Evolutionary conservation across 495 filamentous ascomycete genomes (phyloP), one percentile per base, ranked within the genome.

Genomic region (Aspergillus coremiiformis): DNA sequence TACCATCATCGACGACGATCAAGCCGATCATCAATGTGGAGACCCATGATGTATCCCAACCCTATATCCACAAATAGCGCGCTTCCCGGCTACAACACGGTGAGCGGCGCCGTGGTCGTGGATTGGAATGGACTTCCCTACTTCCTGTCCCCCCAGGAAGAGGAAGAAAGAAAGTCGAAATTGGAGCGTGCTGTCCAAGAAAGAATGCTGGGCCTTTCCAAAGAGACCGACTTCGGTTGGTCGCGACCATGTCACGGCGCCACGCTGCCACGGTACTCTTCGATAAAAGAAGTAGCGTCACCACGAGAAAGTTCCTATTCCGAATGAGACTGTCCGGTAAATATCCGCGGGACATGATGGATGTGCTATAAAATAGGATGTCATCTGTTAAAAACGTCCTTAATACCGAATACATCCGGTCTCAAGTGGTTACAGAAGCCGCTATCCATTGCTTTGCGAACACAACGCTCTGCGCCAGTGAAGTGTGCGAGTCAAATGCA

Each of bases 31-130:
- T 20, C 44, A 26, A 27, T 15, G 32, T 43, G 22, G n/a, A 14
- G 5, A 27, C 26, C 29, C 29, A 52, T 52, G 49, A 47, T 54
- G 15, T 21, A 49, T 39, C 11, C 15, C 12, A 37, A 11, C 45
- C 14, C 21, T 44, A 7, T 29, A 29, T 5, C 19, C 49, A 44
- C n/a, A 20, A 24, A 35, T 49, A 47, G n/a, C 27, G 24, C 47
- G 3, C 54, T 63, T 4, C 65, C 65, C 1, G 46, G 43, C 9
- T 67, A 67, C 45, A 66, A 64, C 55, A 60, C 65, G 27, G 59
- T 67, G 15, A 66, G 60, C 55, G 65, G 62, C 21, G 55, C 62
- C 7, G 65, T 67, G 26, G 26, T 67, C 17, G 61, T 67, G 30
- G 60, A 61, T 43, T 55, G 54, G 45, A 39, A 66, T 44, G 65